Evolutionary conservation across 257 asterid species (phyloP), one percentile per base, ranked within the genome.

Genomic region (Fraxinus pennsylvanica): DNA sequence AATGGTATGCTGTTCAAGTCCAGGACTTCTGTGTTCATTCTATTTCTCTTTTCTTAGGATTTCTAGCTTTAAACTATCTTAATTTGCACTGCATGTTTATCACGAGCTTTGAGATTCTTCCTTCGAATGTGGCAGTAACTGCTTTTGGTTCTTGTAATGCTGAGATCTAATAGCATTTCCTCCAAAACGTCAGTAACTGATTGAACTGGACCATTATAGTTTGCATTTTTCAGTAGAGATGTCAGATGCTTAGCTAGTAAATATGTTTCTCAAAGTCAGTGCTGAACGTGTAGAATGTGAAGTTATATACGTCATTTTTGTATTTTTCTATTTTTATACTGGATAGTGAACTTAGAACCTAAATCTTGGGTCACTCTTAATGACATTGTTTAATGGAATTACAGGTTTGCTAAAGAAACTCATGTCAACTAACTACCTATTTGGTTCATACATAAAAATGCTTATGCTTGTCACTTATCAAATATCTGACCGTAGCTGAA

Each of bases 131-230:
- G 17, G 19, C 9, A 27, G 27, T 52, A 36, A 43, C 79, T 77
- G 27, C 47, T 68, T 61, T 13, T 52, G 70, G 35, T 52, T 29
- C 43, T 3, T 36, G 2, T 39, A 17, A 39, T 4, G 25, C 12
- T 27, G 39, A 47, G 3, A 67, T 57, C 67, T 9, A 73, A 39
- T 41, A 67, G 35, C 72, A 38, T 50, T 36, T 79, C 61, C 17
- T 50, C 21, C 79, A 72, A 52, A 52, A 52, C 14, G 8, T 15
- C 14, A 15, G n/a, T 67, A 66, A 71, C 47, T 65, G 72, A 36
- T 67, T 63, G 78, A 74, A 45, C 75, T 35, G 74, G 38, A 19
- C 6, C 67, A 59, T 59, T 19, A 13, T 22, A 59, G 68, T 50
- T 50, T 39, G 14, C 13, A 39, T 38, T 54, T 54, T 45, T 41